These are phyloP conservation scores for Penicillium sp. DNA, from an alignment of 2,329 filamentous ascomycete species.

Conservation along the genomic window DNA sequence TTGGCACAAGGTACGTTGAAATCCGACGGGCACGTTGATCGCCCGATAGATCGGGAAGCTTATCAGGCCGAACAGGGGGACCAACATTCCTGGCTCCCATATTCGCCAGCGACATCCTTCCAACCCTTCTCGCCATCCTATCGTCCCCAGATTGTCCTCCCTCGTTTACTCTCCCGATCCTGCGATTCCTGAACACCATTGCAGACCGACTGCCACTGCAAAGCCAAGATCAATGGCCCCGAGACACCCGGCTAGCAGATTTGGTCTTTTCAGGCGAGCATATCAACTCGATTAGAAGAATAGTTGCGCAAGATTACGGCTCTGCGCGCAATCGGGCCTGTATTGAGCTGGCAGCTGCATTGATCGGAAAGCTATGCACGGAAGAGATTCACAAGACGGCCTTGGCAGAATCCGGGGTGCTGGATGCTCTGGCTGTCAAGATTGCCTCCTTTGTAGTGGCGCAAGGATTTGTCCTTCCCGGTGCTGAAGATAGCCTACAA, in stretches of 20 bases:
- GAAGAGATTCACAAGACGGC: constrained; percentile 72
- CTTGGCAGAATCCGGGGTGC: constrained; percentile 73
- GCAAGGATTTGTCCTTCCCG: constrained; percentile 71
- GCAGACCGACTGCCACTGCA: constrained; percentile 68
- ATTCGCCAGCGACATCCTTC: constrained; percentile 69
- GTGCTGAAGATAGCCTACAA: constrained; percentile 62
- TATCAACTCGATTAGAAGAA: constrained; percentile 67
- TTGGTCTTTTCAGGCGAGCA: constrained; percentile 68
- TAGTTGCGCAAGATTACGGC: constrained; percentile 66
- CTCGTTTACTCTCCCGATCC: constrained; percentile 72
- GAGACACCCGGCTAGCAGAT: constrained; percentile 63
- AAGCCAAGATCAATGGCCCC: constrained; percentile 56
- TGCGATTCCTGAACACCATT: constrained; percentile 76
- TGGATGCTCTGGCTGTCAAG: constrained; percentile 78
- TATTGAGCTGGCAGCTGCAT: constrained; percentile 49
- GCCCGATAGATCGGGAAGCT: constrained; percentile 21
- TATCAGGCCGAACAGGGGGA: constrained; percentile 64
- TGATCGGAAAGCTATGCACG: constrained; percentile 68
- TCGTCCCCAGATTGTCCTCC: constrained; percentile 68
- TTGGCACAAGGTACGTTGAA: constrained; percentile 73
- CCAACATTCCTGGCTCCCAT: constrained; percentile 78
- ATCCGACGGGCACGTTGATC: background rate
- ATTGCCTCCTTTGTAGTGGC: constrained; percentile 73
- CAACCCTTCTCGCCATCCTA: constrained; percentile 72
- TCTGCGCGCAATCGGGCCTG: constrained; percentile 60